Evolutionary conservation across 1,284 basidiomycete species (phyloP), one percentile per base, ranked within the genome.

Genomic region (Papiliotrema terrestris): DNA sequence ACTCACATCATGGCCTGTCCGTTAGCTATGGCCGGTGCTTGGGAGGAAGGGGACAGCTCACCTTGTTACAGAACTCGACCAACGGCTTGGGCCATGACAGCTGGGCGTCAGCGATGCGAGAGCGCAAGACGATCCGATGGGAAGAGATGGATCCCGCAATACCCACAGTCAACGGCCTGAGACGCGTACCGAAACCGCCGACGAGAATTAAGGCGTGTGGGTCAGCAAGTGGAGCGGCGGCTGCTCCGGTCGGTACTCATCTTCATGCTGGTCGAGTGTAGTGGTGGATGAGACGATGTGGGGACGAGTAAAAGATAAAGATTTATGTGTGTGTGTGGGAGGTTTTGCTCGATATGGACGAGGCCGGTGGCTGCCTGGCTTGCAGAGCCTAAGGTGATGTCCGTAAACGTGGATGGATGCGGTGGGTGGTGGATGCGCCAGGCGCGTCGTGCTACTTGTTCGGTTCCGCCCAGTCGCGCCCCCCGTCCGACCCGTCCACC

Each of bases 51-150:
- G 29, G 6, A 25, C 29, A 15, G 68, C 77, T 64, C 47, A 76
- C 75, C 71, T 78, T 78, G 72, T 78, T 79, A 62, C 77, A 78
- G 68, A 80, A 81, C 71, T 80, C 78, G 57, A 81, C 80, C 51
- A 81, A 68, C 17, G 80, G 80, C 69, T 81, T 81, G 55, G 80
- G 80, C 66, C 73, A 75, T 61, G 73, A 73, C 26, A 75, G 63
- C 73, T 75, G 52, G 29, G 17, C 14, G 25, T 9, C 8, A 38
- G 29, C 19, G 6, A 13, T 32, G 11, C 29, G 29, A 32, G 19
- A 9, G 29, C 22, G 46, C 63, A 36, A 62, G 59, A 49, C 23
- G 15, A 15, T 47, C 13, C 29, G 20, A 14, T 32, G 36, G 35
- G 37, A 36, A 17, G 15, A 14, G 42, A 17, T 5, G 29, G 29